phyloP scores from a whole-genome alignment of 805 yeast genomes.

The Barnettozyma pratensis region DNA sequence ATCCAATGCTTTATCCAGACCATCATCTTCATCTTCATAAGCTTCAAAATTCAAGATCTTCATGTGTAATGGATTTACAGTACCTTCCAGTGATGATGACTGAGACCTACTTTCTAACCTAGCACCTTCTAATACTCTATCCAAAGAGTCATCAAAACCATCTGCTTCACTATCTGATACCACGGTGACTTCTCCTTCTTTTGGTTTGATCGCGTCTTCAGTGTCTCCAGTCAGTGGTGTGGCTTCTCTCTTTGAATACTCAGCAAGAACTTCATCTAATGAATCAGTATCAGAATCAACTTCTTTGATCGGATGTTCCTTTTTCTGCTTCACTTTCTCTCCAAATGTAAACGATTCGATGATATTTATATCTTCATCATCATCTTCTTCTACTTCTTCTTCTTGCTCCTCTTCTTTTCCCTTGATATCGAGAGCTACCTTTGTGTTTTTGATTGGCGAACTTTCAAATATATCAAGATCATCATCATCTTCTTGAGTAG shows the following conservation, averaged over 20 bases:
- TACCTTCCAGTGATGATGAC: background rate
- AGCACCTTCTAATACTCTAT: background rate
- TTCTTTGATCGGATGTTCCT: background rate
- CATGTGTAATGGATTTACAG: background rate
- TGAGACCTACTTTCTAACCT: background rate
- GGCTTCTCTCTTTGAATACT: background rate
- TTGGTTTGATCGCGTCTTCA: background rate
- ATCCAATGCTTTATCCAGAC: background rate
- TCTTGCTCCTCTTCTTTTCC: too few relatives aligned
- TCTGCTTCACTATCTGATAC: background rate
- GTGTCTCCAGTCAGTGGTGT: background rate
- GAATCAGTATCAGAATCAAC: constrained; percentile 3
- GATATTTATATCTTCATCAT: background rate
- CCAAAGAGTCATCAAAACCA: constrained; percentile 3
- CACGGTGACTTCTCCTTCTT: background rate
- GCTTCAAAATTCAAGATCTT: constrained; percentile 12
- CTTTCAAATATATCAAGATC: background rate
- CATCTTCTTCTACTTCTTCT: background rate
- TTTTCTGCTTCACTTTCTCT: background rate
- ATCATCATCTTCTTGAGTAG: background rate
- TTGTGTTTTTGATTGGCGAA: too few relatives aligned
- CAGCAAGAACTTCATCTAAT: background rate
- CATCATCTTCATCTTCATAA: constrained; percentile 1
- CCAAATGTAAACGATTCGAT: background rate
- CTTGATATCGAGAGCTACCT: too few relatives aligned